These are phyloP conservation scores for Haplographium delicatum DNA, from an alignment of 495 filamentous ascomycete species.

Conservation along the genomic window DNA sequence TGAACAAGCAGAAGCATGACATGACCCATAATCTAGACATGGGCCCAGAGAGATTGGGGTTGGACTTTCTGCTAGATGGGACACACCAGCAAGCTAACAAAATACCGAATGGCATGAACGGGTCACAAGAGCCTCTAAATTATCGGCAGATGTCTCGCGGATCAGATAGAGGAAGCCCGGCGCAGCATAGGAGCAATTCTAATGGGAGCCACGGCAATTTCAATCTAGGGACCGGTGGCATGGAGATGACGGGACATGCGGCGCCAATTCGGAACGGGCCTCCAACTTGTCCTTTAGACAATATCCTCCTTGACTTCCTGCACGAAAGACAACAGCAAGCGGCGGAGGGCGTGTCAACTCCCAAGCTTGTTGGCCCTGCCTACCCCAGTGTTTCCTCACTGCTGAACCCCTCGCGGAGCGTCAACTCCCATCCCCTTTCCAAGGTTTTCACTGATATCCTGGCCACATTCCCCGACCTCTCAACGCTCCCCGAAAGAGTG, in stretches of 20 bases:
- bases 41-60: constrained; percentile 55
- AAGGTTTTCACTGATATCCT: constrained; percentile 81
- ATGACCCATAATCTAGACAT: constrained; percentile 52
- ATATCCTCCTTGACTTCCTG: constrained; percentile 71
- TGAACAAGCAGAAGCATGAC: constrained; percentile 50
- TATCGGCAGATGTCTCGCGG: constrained; percentile 27
- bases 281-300: constrained; percentile 68
- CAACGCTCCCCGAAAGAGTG: constrained; percentile 65
- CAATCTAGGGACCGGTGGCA: background rate
- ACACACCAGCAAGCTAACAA: constrained; percentile 28
- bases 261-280: constrained; percentile 52
- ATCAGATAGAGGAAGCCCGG: constrained; percentile 27
- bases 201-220: constrained; percentile 8
- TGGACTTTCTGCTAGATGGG: constrained; percentile 62
- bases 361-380: constrained; percentile 62
- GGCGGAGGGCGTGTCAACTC: constrained; percentile 50
- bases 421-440: constrained; percentile 65
- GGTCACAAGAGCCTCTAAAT: constrained; percentile 26
- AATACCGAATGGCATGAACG: constrained; percentile 22
- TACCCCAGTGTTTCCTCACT: constrained; percentile 74
- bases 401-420: constrained; percentile 57
- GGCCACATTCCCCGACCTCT: constrained; percentile 64
- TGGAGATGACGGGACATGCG: constrained; percentile 20
- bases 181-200: constrained; percentile 20
- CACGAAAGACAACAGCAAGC: constrained; percentile 59